Evolutionary conservation across 2,329 filamentous ascomycete species (phyloP), one percentile per base, ranked within the genome.

Genomic region (Stylonectria norvegica): DNA sequence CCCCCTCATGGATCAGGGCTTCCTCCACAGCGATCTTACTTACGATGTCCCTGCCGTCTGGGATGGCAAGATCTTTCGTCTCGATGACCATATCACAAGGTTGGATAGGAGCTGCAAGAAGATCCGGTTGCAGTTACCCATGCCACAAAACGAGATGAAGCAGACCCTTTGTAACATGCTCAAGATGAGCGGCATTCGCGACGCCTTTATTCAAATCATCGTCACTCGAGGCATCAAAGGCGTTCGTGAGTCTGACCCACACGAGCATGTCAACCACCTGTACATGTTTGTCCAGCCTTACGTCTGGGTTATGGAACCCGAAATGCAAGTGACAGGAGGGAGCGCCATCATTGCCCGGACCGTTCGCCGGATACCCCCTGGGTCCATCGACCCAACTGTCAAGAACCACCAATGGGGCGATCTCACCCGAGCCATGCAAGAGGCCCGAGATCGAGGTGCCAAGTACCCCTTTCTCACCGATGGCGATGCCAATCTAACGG

Each of bases 401-500:
- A 76, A 76, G 62, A 75, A 75, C 46, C 54, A 72, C 12, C 68
- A 75, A 40, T 75, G 71, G 72, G 70, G 71, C 1, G 72, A 76
- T 52, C 51, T 73, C 2, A 65, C 60, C 1, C 58, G 71, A 0
- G 70, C 61, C 1, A 49, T 75, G 41, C 63, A 71, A 19, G 74
- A 76, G 51, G 71, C 71, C 0, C 36, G 45, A 0, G 72, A 76
- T 44, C 67, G 72, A 1, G 69, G 65, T 0, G 70, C 71, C 0
- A 52, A 45, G 1, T 73, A 73, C 38, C 72, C 73, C 0, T 75
- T 76, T 48, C 49, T 76, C 9, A 74, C 69, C 0, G 72, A 76
- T 45, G 71, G 72, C 1, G 71, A 75, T 34, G 59, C 58, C 6
- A 68, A 74, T 47, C 45, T 76, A 12, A 75, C 73, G 0, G 71